These are phyloP conservation scores for Spergularia marina DNA, from an alignment of 148 eudicot genomes.

Conservation along the genomic window DNA sequence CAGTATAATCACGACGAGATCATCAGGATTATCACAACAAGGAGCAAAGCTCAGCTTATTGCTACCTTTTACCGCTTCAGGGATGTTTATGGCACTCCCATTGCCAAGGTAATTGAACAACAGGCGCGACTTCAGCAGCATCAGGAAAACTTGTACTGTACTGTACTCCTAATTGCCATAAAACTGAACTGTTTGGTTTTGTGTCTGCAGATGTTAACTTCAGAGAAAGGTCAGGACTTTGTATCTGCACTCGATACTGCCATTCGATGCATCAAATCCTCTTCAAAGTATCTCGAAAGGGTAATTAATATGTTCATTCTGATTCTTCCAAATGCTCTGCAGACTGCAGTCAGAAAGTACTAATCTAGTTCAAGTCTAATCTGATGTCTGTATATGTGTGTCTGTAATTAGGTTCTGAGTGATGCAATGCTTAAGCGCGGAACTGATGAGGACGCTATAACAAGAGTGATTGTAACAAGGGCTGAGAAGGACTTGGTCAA, in stretches of 20 bases:
- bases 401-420: conserved; percentile 44
- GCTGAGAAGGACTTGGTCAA: conserved; percentile 67
- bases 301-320: conserved; percentile 22
- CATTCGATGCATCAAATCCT: conserved; percentile 60
- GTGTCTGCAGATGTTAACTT: conserved; percentile 27
- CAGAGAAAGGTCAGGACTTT: conserved; percentile 39
- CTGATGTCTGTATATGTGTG: not conserved
- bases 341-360: not conserved
- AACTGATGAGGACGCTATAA: conserved; percentile 71
- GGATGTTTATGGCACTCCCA: conserved; percentile 58
- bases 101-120: conserved; percentile 55
- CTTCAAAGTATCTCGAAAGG: conserved; percentile 66
- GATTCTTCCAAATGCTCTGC: no score
- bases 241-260: conserved; percentile 45
- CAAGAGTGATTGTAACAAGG: conserved; percentile 65
- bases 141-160: not conserved
- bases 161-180: not conserved
- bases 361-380: not conserved
- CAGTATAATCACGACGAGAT: conserved; percentile 57
- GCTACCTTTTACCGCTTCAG: conserved; percentile 77
- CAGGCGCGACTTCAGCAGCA: not conserved
- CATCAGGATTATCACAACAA: conserved; percentile 62
- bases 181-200: not conserved
- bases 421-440: conserved; percentile 51
- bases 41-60: conserved; percentile 78